phyloP scores from a whole-genome alignment of 352 stramenopile species.

The Globisporangium middletonii region DNA sequence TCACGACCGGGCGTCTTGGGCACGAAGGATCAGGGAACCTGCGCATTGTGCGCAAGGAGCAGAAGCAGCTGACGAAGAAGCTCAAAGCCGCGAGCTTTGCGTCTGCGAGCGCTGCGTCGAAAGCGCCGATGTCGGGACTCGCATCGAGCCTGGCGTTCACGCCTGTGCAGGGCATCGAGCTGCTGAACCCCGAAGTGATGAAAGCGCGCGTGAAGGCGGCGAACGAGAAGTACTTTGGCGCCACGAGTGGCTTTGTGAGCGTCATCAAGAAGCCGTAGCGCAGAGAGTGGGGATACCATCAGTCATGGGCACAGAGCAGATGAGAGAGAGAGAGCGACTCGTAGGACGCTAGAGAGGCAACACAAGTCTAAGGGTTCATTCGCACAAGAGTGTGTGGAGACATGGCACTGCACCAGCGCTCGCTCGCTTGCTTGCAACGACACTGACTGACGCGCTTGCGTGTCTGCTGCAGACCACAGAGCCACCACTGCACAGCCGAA shows the following conservation, averaged over 20 bases:
- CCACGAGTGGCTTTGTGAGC: constrained; percentile 94
- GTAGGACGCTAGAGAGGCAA: too few species aligned
- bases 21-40: constrained; percentile 86
- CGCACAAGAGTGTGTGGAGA: too few species aligned
- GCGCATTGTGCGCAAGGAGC: constrained; percentile 86
- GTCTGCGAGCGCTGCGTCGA: constrained; percentile 12
- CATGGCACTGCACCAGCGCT: too few species aligned
- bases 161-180: constrained; percentile 94
- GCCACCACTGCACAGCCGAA: too few species aligned
- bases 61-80: constrained; percentile 91
- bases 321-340: not conserved
- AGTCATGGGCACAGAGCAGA: not conserved
- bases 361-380: too few species aligned
- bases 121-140: constrained; percentile 81
- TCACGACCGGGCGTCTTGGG: constrained; percentile 90
- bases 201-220: constrained; percentile 88
- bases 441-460: not conserved
- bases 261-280: constrained; percentile 73
- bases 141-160: constrained; percentile 97
- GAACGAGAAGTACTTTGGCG: constrained; percentile 98
- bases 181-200: constrained; percentile 96
- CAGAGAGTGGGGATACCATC: not conserved
- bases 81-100: constrained; percentile 88
- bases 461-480: not conserved
- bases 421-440: too few species aligned